Evolutionary conservation across 2,329 filamentous ascomycete genomes (phyloP).

Genomic region (Diatrype stigma): DNA sequence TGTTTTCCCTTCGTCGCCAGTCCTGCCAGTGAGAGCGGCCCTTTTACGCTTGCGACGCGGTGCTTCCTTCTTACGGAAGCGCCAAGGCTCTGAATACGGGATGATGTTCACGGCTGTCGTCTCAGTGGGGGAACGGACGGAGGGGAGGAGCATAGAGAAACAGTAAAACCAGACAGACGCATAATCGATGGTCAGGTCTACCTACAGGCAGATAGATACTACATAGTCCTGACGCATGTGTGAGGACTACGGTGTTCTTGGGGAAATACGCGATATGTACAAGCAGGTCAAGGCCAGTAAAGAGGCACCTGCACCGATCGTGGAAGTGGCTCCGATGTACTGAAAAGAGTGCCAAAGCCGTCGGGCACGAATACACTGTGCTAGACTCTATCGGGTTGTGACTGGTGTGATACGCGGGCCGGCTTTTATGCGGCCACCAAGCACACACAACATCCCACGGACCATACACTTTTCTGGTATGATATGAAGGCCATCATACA

Average conservation of each 20-base stretch:
- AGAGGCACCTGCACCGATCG: conserved; percentile 7
- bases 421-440: conserved; percentile 26
- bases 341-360: conserved; percentile 4
- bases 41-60: neutral
- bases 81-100: neutral
- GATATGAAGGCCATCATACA: conserved; percentile 20
- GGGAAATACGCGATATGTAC: conserved; percentile 13
- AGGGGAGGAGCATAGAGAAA: neutral
- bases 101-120: neutral
- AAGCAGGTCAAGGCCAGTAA: conserved; percentile 1
- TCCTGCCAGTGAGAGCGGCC: neutral
- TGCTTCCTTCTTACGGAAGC: neutral
- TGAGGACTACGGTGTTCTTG: neutral
- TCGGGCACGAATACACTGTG: neutral
- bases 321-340: conserved; percentile 17
- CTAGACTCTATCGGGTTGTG: neutral
- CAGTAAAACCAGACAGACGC: neutral
- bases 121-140: too few relatives aligned
- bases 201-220: too few relatives aligned
- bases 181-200: too few relatives aligned
- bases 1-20: conserved; percentile 1
- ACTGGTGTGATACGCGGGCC: conserved; percentile 23
- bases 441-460: conserved; percentile 19
- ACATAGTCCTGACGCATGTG: neutral
- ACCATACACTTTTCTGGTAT: conserved; percentile 23